These are phyloP conservation scores for Sugiyamaella castrensis DNA, from an alignment of 1,139 yeast genomes.

Conservation along the genomic window DNA sequence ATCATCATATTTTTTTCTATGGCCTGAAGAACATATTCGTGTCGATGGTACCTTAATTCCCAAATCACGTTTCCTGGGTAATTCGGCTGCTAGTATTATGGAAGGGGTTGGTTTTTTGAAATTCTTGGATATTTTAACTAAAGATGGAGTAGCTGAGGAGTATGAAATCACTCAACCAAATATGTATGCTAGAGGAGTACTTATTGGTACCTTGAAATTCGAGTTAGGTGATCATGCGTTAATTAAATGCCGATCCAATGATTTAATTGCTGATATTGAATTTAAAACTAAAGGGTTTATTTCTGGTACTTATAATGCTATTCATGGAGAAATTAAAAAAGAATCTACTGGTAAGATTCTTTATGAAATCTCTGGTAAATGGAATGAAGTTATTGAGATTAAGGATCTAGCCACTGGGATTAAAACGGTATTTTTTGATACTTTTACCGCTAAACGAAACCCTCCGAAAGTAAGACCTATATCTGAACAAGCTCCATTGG, in stretches of 20 bases:
- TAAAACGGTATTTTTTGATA: constrained; percentile 61
- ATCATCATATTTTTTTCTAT: constrained; percentile 83
- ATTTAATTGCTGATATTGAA: constrained; percentile 75
- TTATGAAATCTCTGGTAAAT: constrained; percentile 77
- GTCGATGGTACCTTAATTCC: constrained; percentile 91
- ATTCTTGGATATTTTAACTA: constrained; percentile 53
- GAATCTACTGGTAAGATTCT: constrained; percentile 52
- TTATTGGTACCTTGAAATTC: constrained; percentile 83
- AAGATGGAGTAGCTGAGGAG: constrained; percentile 49
- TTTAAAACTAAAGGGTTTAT: constrained; percentile 94
- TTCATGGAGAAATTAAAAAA: constrained; percentile 68
- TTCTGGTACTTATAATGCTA: constrained; percentile 86
- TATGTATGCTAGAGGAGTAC: constrained; percentile 89
- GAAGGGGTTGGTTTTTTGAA: constrained; percentile 80
- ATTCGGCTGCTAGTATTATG: constrained; percentile 96
- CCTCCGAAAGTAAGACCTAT: constrained; percentile 75
- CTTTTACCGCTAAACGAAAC: constrained; percentile 48
- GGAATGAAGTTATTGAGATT: constrained; percentile 85
- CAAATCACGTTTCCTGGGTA: constrained; percentile 83
- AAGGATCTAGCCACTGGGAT: constrained; percentile 51
- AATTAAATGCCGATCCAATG: constrained; percentile 59
- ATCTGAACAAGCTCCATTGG: constrained; percentile 73
- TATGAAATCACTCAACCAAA: constrained; percentile 90
- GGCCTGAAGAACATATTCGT: constrained; percentile 76
- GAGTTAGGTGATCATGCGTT: constrained; percentile 91